Evolutionary conservation across 2,329 filamentous ascomycete species (phyloP), one percentile per base, ranked within the genome.

Genomic region (Fusarium sp.): DNA sequence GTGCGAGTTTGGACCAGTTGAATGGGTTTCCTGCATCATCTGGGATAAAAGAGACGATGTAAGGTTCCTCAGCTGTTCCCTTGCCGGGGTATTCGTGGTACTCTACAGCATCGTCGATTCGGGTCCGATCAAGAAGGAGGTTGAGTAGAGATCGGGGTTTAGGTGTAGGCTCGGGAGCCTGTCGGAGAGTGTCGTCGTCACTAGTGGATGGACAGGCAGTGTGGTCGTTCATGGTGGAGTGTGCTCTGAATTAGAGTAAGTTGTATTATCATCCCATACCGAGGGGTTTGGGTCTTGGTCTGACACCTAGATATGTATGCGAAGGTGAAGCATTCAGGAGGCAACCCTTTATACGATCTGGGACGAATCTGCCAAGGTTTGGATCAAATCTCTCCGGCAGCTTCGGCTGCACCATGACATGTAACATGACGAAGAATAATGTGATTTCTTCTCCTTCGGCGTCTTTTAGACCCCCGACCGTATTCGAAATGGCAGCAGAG

Each of bases 41-140:
- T 20, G 89, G 87, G 27, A 94, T 87, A 84, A 92, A 95, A 64
- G 89, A 88, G 68, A 95, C 91, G 29, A 91, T 83, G 72, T 88
- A 95, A 0, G 93, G 93, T 41, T 92, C 89, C 29, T 92, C 89
- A 7, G 86, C 81, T 0, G 92, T 94, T 66, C 93, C 93, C 6
- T 86, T 82, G 27, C 92, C 92, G 14, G 82, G 80, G 74, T 93
- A 93, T 2, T 82, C 78, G 78, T 89, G 85, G 58, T 88, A 84
- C 52, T 91, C 81, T 4, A 92, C 88, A 48, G 88, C 85, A 37
- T 87, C 84, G 0, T 89, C 91, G 56, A 93, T 83, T 52, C 88
- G 87, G 16, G 88, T 86, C 57, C 89, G 90, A 79, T 92, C 87
- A 59, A 88, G 80, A 62, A 93, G 84, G 54, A 91, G 82, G 50